Evolutionary conservation across 345 rosid genomes (phyloP), one percentile per base, ranked within the genome.

Genomic region (Noccaea caerulescens): DNA sequence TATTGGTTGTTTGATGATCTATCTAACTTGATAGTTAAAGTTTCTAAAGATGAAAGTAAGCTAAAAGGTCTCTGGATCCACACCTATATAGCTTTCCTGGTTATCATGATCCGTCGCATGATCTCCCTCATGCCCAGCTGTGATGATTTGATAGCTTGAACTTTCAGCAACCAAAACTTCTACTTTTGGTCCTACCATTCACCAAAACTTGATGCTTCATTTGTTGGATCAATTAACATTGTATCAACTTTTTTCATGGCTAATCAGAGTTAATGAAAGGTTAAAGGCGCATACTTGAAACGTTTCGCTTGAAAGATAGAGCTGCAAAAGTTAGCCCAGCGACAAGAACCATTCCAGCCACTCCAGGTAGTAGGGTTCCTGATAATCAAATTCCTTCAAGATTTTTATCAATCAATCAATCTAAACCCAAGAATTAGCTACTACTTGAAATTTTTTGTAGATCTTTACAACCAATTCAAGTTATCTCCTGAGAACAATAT

Each of bases 361-460:
- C 79, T 73, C 89, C 92, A 56, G 86, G 82, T 70, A 86, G 76
- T 70, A 83, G 71, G 20, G 75, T 79, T 68, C 92, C 97, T 91
- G 87, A 78, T 27, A 82, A 81, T 72, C 80, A 81, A 82, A 80
- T 84, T 83, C 85, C 73, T 83, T 69, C 41, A 58, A 63, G 63
- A 77, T 69, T 81, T 81, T 84, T 80, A 89, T 80, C 23, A 20
- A 20, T 20, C 23, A 20, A 20, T 20, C 76, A 80, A 81, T 72
- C 81, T 74, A 80, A 62, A 63, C 56, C 39, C 3, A 80, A 51
- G 38, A 57, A 72, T 9, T 11, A 66, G 60, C 50, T 23, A 33
- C 36, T 66, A 65, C 46, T 12, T 50, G n/a, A 0, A 27, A 27
- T 1, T 27, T 27, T 20, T 20, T 20, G 2, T 20, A 20, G 1